These are phyloP conservation scores for Monilinia laxa DNA, from an alignment of 2,329 filamentous ascomycete species.

Conservation along the genomic window DNA sequence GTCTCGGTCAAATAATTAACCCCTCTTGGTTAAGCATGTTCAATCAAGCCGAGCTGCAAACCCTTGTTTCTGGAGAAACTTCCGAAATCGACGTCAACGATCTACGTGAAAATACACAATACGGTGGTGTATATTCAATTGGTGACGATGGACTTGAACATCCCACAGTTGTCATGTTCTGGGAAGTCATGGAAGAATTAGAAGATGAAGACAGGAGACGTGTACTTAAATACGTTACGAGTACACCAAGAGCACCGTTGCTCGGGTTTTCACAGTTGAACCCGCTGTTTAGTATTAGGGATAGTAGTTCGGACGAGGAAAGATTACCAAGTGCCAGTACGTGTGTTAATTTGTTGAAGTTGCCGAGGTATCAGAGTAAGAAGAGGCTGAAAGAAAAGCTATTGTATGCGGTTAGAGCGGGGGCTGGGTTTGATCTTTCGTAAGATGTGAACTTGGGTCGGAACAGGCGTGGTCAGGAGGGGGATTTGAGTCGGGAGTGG, in stretches of 20 bases:
- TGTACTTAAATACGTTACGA: constrained; percentile 94
- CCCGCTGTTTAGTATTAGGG: constrained; percentile 85
- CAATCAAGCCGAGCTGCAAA: constrained; percentile 92
- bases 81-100: constrained; percentile 86
- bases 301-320: constrained; percentile 72
- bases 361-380: constrained; percentile 75
- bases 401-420: constrained; percentile 83
- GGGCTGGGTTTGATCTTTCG: constrained; percentile 83
- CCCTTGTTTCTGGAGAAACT: constrained; percentile 84
- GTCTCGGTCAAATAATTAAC: constrained; percentile 83
- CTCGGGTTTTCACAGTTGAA: constrained; percentile 84
- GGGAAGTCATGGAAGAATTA: constrained; percentile 79
- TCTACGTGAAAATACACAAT: constrained; percentile 77
- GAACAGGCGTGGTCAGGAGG: background rate
- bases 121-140: constrained; percentile 83
- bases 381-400: constrained; percentile 72
- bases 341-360: constrained; percentile 90
- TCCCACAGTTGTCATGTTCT: constrained; percentile 81
- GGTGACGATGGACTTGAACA: constrained; percentile 90
- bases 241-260: constrained; percentile 84
- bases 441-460: constrained; percentile 9
- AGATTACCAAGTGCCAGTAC: constrained; percentile 91
- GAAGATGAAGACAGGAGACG: constrained; percentile 75
- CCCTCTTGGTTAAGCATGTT: constrained; percentile 97
- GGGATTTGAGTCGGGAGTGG: background rate